phyloP scores from a whole-genome alignment of 176 grass and related monocot genomes.

The Oryza officinalis region DNA sequence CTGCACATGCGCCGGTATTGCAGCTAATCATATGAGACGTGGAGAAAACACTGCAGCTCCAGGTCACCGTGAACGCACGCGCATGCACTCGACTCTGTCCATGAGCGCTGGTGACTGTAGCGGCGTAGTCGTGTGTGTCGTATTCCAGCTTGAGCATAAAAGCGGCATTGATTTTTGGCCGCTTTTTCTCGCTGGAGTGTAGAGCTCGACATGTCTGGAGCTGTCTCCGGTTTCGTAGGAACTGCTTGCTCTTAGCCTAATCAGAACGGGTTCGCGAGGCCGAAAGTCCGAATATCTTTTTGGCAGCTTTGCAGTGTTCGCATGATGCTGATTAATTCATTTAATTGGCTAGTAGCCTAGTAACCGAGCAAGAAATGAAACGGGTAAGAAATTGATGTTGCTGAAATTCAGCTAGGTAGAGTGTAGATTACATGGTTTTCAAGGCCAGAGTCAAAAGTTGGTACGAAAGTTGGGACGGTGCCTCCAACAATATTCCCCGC shows the following conservation, averaged over 20 bases:
- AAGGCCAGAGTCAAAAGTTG: not conserved
- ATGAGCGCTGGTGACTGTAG: constrained; percentile 34
- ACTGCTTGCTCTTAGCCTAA: not conserved
- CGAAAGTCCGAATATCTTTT: not conserved
- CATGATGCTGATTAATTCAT: not conserved
- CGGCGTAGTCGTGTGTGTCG: not conserved
- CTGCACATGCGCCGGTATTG: constrained; percentile 2
- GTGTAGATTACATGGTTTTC: constrained; percentile 21
- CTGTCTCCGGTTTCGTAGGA: constrained; percentile 32
- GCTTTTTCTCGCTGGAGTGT: constrained; percentile 37
- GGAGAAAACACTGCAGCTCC: constrained; percentile 18
- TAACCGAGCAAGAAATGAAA: not conserved
- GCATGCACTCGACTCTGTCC: not conserved
- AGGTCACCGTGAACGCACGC: constrained; percentile 21
- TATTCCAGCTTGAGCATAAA: constrained; percentile 1
- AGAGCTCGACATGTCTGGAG: constrained; percentile 39
- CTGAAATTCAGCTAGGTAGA: constrained; percentile 22
- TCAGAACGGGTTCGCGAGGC: not conserved
- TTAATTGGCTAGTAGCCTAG: not conserved
- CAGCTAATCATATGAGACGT: constrained; percentile 6
- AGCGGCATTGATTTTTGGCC: constrained; percentile 27
- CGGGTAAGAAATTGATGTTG: not conserved
- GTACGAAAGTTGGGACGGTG: constrained; percentile 32
- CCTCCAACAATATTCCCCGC: constrained; percentile 11
- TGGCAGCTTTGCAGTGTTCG: not conserved